These are phyloP conservation scores for Pyrenochaeta sp. DNA, from an alignment of 2,329 filamentous ascomycete species.

Conservation along the genomic window DNA sequence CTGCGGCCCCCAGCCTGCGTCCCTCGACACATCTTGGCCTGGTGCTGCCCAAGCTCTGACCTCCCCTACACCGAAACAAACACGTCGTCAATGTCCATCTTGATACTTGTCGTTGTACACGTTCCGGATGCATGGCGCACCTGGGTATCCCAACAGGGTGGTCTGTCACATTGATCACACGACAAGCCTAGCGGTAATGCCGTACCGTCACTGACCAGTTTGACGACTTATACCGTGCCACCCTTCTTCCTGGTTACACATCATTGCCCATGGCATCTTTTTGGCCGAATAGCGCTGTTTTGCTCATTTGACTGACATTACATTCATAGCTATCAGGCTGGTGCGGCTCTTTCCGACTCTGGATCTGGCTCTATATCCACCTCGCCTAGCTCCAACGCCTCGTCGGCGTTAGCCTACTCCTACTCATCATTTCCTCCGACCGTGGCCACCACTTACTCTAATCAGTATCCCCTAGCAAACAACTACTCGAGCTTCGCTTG, in stretches of 20 bases:
- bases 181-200: conserved; percentile 51
- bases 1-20: conserved; percentile 44
- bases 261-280: conserved; percentile 46
- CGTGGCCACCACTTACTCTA: conserved; percentile 45
- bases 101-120: conserved; percentile 48
- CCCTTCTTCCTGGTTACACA: conserved; percentile 50
- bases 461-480: conserved; percentile 39
- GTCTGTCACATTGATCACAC: conserved; percentile 57
- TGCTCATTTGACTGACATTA: conserved; percentile 44
- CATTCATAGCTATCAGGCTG: conserved; percentile 59
- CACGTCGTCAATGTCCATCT: conserved; percentile 50
- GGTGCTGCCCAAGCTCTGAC: conserved; percentile 49
- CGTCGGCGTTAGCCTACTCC: conserved; percentile 56
- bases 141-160: conserved; percentile 48
- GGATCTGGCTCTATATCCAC: conserved; percentile 63
- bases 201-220: conserved; percentile 47
- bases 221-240: conserved; percentile 52
- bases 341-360: conserved; percentile 63
- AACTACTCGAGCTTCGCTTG: conserved; percentile 50
- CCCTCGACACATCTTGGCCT: conserved; percentile 48
- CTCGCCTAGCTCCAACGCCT: conserved; percentile 61
- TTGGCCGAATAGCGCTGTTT: conserved; percentile 38
- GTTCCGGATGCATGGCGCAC: conserved; percentile 49
- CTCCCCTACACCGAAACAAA: conserved; percentile 51
- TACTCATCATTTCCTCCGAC: conserved; percentile 50